Conservation (phyloP, 1,284 basidiomycete species). For the Leccinum griseonigrum region DNA sequence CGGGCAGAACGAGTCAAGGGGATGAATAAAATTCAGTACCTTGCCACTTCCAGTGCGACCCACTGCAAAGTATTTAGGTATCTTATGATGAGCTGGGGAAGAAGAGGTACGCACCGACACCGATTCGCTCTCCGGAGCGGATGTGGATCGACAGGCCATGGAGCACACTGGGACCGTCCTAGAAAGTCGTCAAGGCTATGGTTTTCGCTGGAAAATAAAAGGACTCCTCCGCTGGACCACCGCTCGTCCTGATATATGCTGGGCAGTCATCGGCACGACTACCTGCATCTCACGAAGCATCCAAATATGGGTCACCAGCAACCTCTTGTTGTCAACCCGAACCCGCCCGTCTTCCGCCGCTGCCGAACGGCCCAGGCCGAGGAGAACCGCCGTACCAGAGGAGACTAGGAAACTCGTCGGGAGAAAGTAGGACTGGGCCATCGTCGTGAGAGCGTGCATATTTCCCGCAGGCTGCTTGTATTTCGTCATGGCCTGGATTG, state of each 20-base stretch:
- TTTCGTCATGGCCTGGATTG: slow-evolving; percentile 77
- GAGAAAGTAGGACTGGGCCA: slow-evolving; percentile 70
- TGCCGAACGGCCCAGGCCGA: slow-evolving; percentile 23
- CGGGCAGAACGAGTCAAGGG: not conserved
- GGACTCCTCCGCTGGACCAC: slow-evolving; percentile 29
- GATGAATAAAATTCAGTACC: not conserved
- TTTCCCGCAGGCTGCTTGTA: slow-evolving; percentile 70
- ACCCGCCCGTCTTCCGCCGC: not conserved
- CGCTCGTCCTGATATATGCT: slow-evolving; percentile 65
- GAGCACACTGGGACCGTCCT: slow-evolving; percentile 11
- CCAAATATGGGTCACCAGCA: slow-evolving; percentile 86
- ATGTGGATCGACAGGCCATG: slow-evolving; percentile 10
- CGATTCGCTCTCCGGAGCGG: slow-evolving; percentile 13
- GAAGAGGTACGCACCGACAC: slow-evolving; percentile 9
- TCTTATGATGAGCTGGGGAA: too few species aligned
- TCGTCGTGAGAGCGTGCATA: slow-evolving; percentile 63
- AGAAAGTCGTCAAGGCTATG: not conserved
- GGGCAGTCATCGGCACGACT: slow-evolving; percentile 81
- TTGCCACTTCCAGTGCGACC: slow-evolving; percentile 19
- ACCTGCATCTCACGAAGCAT: slow-evolving; percentile 72
- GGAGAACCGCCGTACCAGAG: slow-evolving; percentile 36
- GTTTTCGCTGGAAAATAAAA: not conserved
- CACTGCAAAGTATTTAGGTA: slow-evolving; percentile 2
- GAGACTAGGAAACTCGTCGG: slow-evolving; percentile 44
- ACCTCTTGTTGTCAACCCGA: slow-evolving; percentile 39